A percentile compares a stretch with the other conserved stretches of the same genome.
Conservation (phyloP, 352 stramenopile species). For the Globisporangium cederbergense region DNA sequence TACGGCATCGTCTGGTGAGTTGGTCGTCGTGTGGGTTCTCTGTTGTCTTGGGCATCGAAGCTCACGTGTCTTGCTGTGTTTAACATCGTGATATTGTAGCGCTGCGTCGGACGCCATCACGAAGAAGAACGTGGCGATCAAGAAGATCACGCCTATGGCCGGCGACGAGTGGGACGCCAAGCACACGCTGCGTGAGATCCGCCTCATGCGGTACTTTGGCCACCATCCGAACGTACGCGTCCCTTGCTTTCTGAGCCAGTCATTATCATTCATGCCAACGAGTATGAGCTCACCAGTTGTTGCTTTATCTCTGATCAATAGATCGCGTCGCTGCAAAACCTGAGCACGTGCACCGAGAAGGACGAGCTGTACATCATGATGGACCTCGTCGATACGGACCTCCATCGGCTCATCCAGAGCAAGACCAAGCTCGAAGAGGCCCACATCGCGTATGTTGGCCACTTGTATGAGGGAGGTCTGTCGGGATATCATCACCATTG, state of each 20-base stretch:
- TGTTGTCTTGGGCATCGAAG: neutral
- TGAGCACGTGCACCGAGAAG: constrained; percentile 82
- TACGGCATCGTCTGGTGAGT: constrained; percentile 90
- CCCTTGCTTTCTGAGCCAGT: neutral
- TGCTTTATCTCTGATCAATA: constrained; percentile 12
- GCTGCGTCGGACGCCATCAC: constrained; percentile 67
- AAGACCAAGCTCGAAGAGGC: constrained; percentile 84
- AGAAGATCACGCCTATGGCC: constrained; percentile 92
- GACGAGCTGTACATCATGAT: constrained; percentile 96
- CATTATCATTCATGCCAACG: neutral
- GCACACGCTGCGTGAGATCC: constrained; percentile 89
- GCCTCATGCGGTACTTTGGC: constrained; percentile 88
- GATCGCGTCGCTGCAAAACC: constrained; percentile 76
- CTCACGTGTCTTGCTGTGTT: constrained; percentile 5
- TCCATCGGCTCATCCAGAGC: constrained; percentile 88
- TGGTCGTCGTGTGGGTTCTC: neutral
- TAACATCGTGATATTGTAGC: constrained; percentile 27
- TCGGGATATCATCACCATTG: neutral
- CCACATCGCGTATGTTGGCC: constrained; percentile 50
- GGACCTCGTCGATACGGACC: constrained; percentile 92
- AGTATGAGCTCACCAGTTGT: no score
- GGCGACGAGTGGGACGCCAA: constrained; percentile 88
- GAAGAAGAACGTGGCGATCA: constrained; percentile 88
- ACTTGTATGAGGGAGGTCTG: neutral
- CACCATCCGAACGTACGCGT: constrained; percentile 81